phyloP scores from a whole-genome alignment of 441 rosid genomes.

The Populus trichocarpa region DNA sequence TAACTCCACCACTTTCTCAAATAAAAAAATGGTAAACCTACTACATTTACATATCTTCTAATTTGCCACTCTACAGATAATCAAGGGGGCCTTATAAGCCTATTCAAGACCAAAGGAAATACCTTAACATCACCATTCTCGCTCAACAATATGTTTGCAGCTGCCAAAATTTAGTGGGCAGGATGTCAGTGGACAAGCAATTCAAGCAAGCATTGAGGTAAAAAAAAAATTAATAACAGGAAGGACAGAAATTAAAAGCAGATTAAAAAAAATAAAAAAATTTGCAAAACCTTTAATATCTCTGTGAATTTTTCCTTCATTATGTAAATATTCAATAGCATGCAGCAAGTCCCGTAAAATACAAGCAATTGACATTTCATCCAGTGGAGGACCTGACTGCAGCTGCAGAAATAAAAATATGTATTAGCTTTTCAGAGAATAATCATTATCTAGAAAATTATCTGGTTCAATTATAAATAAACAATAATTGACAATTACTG shows the following conservation, averaged over 20 bases:
- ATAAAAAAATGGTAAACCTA: no score
- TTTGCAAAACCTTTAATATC: constrained; percentile 82
- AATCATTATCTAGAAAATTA: background rate
- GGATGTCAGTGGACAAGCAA: constrained; percentile 25
- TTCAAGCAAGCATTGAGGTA: constrained; percentile 6
- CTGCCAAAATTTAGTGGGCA: constrained; percentile 49
- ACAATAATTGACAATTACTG: background rate
- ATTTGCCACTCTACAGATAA: constrained; percentile 7
- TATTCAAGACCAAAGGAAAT: constrained; percentile 24
- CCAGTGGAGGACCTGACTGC: constrained; percentile 89
- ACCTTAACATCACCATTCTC: constrained; percentile 99
- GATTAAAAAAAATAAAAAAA: background rate
- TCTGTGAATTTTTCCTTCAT: constrained; percentile 95
- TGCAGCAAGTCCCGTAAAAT: constrained; percentile 94
- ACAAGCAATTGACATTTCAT: constrained; percentile 90
- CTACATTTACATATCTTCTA: background rate
- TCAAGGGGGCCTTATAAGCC: constrained; percentile 1
- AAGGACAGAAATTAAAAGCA: constrained; percentile 1
- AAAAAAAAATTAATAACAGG: background rate
- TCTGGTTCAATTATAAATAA: background rate
- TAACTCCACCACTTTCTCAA: background rate
- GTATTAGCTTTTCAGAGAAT: constrained; percentile 20
- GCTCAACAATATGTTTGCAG: constrained; percentile 89
- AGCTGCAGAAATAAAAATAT: constrained; percentile 49
- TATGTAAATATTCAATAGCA: constrained; percentile 94